phyloP scores from a whole-genome alignment of 805 yeast genomes.

The Candida ortonii region DNA sequence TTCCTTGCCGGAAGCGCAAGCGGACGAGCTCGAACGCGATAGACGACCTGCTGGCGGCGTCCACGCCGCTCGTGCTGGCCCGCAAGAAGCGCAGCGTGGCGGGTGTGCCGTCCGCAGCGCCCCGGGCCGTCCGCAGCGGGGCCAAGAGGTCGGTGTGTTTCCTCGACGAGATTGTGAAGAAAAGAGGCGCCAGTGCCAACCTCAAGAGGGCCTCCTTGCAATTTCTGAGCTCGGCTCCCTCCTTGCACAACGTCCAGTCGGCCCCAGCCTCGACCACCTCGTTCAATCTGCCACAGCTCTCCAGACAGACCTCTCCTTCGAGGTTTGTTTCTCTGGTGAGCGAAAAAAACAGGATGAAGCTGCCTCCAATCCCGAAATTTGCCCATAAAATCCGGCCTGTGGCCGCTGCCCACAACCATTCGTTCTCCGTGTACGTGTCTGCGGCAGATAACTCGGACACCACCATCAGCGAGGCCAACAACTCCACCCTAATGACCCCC shows the following conservation, averaged over 20 bases:
- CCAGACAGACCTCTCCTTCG: slow-evolving; percentile 30
- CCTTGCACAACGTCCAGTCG: slow-evolving; percentile 7
- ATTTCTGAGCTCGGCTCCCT: slow-evolving; percentile 18
- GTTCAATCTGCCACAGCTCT: slow-evolving; percentile 1
- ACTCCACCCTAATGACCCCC: slow-evolving; percentile 16
- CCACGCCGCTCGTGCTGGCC: slow-evolving; percentile 25
- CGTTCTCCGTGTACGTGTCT: no score
- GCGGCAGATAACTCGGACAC: slow-evolving; percentile 12
- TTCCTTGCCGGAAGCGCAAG: slow-evolving; percentile 19
- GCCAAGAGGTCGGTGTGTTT: slow-evolving; percentile 15
- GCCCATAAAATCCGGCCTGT: no score
- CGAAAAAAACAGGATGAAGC: slow-evolving; percentile 17
- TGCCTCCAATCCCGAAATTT: slow-evolving; percentile 32
- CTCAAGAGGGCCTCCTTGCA: slow-evolving; percentile 26
- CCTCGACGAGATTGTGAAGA: slow-evolving; percentile 28
- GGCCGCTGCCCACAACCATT: no score
- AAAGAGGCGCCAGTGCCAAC: slow-evolving; percentile 28
- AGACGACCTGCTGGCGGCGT: slow-evolving; percentile 36
- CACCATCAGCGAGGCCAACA: slow-evolving; percentile 14
- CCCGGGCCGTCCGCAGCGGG: not conserved
- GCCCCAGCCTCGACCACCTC: slow-evolving; percentile 23
- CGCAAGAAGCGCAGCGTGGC: slow-evolving; percentile 5
- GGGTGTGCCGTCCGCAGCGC: slow-evolving; percentile 4
- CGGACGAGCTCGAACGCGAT: slow-evolving; percentile 23
- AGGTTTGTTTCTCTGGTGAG: slow-evolving; percentile 20